These are phyloP conservation scores for Solanum pennellii DNA, from an alignment of 257 asterid species.

Conservation along the genomic window DNA sequence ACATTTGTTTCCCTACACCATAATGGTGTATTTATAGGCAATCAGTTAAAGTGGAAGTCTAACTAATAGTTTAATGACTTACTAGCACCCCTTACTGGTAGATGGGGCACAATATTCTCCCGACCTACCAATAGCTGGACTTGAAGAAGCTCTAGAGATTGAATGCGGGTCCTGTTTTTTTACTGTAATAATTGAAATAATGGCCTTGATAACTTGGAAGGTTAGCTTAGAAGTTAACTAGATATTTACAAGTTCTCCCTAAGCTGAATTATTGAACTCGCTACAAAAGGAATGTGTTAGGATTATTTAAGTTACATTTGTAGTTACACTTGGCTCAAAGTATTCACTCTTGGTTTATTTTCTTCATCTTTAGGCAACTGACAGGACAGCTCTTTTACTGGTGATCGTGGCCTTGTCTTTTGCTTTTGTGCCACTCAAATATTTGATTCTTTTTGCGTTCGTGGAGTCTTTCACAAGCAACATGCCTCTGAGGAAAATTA, in stretches of 20 bases:
- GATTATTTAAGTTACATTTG: neutral
- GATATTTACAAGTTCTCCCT: neutral
- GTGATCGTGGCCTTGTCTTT: constrained; percentile 21
- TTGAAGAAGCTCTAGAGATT: neutral
- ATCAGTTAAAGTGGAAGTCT: neutral
- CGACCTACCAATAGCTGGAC: neutral
- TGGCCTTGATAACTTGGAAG: neutral
- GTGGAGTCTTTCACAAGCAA: constrained; percentile 58
- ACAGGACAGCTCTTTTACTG: constrained; percentile 29
- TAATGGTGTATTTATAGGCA: neutral
- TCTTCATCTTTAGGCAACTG: constrained; percentile 46
- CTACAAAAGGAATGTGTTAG: neutral
- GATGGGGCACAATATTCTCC: neutral
- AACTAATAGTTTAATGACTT: neutral
- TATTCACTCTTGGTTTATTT: neutral
- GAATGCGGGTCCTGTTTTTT: neutral
- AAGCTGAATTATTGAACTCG: neutral
- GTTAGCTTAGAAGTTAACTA: neutral
- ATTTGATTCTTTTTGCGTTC: constrained; percentile 28
- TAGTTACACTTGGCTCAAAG: neutral
- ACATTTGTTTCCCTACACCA: neutral
- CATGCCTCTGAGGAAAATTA: constrained; percentile 52
- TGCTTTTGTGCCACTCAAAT: constrained; percentile 38
- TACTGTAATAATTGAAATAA: neutral
- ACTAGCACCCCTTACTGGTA: neutral